Evolutionary conservation across 495 filamentous ascomycete genomes (phyloP).

Genomic region (Hypoxylon rickii): DNA sequence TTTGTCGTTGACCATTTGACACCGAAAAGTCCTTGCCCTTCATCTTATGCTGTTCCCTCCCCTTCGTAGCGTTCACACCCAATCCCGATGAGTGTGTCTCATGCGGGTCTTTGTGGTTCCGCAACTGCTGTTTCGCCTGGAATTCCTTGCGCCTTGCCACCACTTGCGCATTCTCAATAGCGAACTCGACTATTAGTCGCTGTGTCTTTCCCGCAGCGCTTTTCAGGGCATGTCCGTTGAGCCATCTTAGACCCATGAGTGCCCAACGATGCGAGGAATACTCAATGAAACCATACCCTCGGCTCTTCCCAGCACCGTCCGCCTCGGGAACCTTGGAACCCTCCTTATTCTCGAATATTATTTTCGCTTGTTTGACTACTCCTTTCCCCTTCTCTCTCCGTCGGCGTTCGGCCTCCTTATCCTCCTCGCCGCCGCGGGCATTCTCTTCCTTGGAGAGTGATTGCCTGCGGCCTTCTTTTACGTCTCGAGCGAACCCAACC

Average conservation of each 20-base stretch:
- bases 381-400: slow-evolving; percentile 86
- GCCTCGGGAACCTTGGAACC: slow-evolving; percentile 77
- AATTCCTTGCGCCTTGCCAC: slow-evolving; percentile 75
- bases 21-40: slow-evolving; percentile 39
- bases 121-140: slow-evolving; percentile 58
- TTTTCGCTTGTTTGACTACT: slow-evolving; percentile 92
- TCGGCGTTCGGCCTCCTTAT: slow-evolving; percentile 72
- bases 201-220: slow-evolving; percentile 53
- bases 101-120: not conserved
- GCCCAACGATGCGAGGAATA: slow-evolving; percentile 93
- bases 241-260: slow-evolving; percentile 90
- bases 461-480: slow-evolving; percentile 70
- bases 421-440: slow-evolving; percentile 74
- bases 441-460: slow-evolving; percentile 87
- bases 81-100: not conserved
- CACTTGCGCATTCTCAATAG: slow-evolving; percentile 97
- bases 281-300: slow-evolving; percentile 97
- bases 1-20: slow-evolving; percentile 32
- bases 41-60: not conserved
- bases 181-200: slow-evolving; percentile 92
- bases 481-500: slow-evolving; percentile 91
- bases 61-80: not conserved
- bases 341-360: slow-evolving; percentile 85
- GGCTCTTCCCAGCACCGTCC: slow-evolving; percentile 71
- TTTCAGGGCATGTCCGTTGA: slow-evolving; percentile 80